Conservation (phyloP, 805 yeast species). For the Candida endomychidarum region DNA sequence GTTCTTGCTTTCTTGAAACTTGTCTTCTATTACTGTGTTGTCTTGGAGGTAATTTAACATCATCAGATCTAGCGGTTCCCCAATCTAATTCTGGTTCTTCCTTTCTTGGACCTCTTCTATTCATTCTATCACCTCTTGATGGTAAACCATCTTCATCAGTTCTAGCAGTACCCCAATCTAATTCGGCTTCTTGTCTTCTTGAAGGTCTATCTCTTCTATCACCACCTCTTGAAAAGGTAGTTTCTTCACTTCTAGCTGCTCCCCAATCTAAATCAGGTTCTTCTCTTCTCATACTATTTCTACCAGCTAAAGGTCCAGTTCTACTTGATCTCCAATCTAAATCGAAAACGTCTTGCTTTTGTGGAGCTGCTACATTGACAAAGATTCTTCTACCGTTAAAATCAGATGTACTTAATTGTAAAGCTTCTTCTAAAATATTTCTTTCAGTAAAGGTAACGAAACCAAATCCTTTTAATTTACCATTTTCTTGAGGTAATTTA, state of each 20-base stretch:
- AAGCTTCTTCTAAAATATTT: conserved; percentile 50
- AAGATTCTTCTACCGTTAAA: conserved; percentile 51
- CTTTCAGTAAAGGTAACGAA: conserved; percentile 51
- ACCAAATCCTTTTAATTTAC: conserved; percentile 61
- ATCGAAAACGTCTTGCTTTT: conserved; percentile 44
- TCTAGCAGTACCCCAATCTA: conserved; percentile 50
- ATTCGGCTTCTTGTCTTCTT: conserved; percentile 31
- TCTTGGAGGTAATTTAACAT: conserved; percentile 33
- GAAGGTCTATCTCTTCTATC: conserved; percentile 12
- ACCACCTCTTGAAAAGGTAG: conserved; percentile 17
- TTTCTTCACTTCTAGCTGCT: conserved; percentile 27
- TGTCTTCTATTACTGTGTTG: conserved; percentile 27
- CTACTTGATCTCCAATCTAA: conserved; percentile 46
- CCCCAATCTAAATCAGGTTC: conserved; percentile 30
- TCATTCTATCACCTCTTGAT: conserved; percentile 24
- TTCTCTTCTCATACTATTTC: conserved; percentile 20
- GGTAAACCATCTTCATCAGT: conserved; percentile 18
- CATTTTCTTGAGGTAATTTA: conserved; percentile 66
- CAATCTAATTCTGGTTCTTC: conserved; percentile 44
- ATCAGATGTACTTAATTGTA: conserved; percentile 43
- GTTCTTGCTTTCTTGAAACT: conserved; percentile 13
- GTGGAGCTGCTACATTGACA: conserved; percentile 61
- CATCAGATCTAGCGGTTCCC: conserved; percentile 39
- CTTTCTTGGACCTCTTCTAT: conserved; percentile 34
- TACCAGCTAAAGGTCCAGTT: conserved; percentile 25